Evolutionary conservation across 495 filamentous ascomycete species (phyloP), one percentile per base, ranked within the genome.

Genomic region (Penicillium malachiteum): DNA sequence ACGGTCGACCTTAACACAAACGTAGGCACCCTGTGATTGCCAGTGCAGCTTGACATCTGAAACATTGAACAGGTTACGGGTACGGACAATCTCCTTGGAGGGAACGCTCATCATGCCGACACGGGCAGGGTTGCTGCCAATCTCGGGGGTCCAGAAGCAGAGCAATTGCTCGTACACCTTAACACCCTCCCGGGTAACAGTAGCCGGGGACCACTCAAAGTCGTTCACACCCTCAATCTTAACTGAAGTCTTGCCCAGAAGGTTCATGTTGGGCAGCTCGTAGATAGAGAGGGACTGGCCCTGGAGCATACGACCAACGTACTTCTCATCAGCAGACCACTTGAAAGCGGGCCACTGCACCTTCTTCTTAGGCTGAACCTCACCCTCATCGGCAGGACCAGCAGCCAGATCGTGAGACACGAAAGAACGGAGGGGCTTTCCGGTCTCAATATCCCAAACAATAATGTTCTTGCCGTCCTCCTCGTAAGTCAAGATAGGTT

Each of bases 401-500:
- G 88, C 84, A 17, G 84, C 67, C 31, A 82, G 68, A 54, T 97
- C 94, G 62, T 96, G 80, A 52, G 89, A 93, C 26, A 89, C 85
- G 68, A 98, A 98, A 0, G 92, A 96, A 33, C 94, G 89, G 34
- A 98, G 78, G 31, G 92, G 87, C 66, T 95, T 96, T 54, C 85
- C 84, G 6, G 94, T 91, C 58, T 88, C 90, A 50, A 97, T 85
- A 72, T 98, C 94, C 94, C 94, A 98, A 64, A 98, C 90, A 64
- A 98, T 88, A 67, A 97, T 97, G 80, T 96, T 96, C 82, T 97
- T 97, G 58, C 94, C 94, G 62, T 98, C 94, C 67, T 98, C 94
- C 67, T 97, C 94, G 56, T 89, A 72, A 7, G 89, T 85, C 33
- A 98, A 75, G 3, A 89, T 73, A 6, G 66, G 59, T 16, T 92